phyloP scores from a whole-genome alignment of 2,329 filamentous ascomycete genomes.

The Didymella arachidicola region DNA sequence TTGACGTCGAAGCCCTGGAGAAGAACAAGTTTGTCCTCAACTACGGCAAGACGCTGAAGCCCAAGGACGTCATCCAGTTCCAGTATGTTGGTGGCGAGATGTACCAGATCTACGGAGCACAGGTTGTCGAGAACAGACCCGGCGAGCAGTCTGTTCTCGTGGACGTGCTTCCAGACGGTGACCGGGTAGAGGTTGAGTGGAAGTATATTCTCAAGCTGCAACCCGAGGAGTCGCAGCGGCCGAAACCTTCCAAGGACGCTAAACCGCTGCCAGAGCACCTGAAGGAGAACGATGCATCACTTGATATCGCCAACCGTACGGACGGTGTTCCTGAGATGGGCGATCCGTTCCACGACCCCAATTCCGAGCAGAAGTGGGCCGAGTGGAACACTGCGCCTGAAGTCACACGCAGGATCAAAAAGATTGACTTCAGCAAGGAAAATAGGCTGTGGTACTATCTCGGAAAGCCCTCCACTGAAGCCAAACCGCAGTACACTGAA shows the following conservation, averaged over 20 bases:
- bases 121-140: conserved; percentile 81
- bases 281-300: conserved; percentile 56
- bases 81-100: conserved; percentile 79
- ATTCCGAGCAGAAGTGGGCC: conserved; percentile 57
- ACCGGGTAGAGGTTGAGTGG: conserved; percentile 80
- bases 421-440: conserved; percentile 74
- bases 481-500: conserved; percentile 89
- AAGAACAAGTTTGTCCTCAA: conserved; percentile 72
- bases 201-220: conserved; percentile 82
- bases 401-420: conserved; percentile 63
- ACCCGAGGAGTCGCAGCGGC: conserved; percentile 72
- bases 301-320: conserved; percentile 56
- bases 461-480: conserved; percentile 84
- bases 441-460: conserved; percentile 90
- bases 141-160: conserved; percentile 80
- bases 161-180: conserved; percentile 84
- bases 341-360: conserved; percentile 57
- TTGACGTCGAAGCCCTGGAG: conserved; percentile 73
- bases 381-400: conserved; percentile 72
- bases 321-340: conserved; percentile 59
- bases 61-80: conserved; percentile 83
- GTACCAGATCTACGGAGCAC: conserved; percentile 88
- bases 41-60: conserved; percentile 72
- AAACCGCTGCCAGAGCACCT: conserved; percentile 70
- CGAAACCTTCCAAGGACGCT: conserved; percentile 77